Conservation (phyloP, 495 filamentous ascomycete genomes). For the Aeminium ludgeri region DNA sequence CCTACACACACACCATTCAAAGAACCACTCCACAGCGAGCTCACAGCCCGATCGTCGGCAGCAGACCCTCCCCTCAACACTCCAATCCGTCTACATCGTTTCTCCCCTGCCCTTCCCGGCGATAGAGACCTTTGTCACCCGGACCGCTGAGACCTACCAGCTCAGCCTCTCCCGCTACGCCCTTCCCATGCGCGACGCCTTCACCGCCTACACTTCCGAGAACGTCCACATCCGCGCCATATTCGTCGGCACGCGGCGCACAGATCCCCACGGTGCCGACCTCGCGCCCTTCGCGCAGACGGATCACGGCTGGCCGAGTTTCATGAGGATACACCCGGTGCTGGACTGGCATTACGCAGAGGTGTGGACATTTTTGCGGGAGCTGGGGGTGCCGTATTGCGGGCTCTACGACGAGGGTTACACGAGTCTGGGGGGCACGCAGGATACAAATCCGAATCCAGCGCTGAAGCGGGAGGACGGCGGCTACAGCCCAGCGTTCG, state of each 20-base stretch:
- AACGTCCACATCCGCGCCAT: conserved; percentile 55
- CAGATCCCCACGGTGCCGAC: conserved; percentile 72
- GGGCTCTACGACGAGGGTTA: conserved; percentile 70
- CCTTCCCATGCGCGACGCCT: conserved; percentile 62
- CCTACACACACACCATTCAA: conserved; percentile 28
- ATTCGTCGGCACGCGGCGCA: conserved; percentile 80
- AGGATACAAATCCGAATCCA: conserved; percentile 82
- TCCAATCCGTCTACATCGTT: conserved; percentile 80
- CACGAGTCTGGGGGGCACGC: conserved; percentile 75
- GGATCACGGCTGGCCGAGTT: conserved; percentile 77
- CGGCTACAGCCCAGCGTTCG: conserved; percentile 66
- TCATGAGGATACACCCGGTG: conserved; percentile 86
- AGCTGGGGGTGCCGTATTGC: conserved; percentile 65
- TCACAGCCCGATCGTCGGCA: neutral
- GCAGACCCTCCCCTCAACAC: conserved; percentile 8
- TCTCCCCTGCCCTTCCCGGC: conserved; percentile 62
- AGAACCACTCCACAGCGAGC: neutral
- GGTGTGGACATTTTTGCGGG: conserved; percentile 86
- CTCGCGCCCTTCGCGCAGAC: conserved; percentile 70
- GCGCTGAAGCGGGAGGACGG: conserved; percentile 33
- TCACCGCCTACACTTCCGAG: conserved; percentile 54
- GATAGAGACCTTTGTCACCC: conserved; percentile 68
- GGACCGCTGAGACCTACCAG: conserved; percentile 46
- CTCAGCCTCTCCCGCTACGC: conserved; percentile 62
- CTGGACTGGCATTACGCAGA: conserved; percentile 96